These are phyloP conservation scores for Amphirosellinia nigrospora DNA, from an alignment of 495 filamentous ascomycete genomes.

Conservation along the genomic window DNA sequence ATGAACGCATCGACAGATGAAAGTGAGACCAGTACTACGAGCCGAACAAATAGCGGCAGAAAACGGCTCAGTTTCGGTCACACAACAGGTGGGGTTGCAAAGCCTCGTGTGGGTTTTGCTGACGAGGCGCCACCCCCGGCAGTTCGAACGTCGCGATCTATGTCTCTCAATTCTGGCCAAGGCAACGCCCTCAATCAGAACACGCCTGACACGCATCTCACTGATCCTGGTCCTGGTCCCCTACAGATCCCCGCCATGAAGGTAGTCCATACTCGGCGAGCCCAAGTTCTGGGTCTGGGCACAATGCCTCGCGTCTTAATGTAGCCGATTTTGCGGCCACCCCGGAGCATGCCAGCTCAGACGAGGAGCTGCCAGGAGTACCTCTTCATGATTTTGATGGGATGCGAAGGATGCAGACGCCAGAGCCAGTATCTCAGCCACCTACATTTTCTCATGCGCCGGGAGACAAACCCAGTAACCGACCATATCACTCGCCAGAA, in stretches of 20 bases:
- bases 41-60: slow-evolving; percentile 64
- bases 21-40: slow-evolving; percentile 53
- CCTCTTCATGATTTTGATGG: slow-evolving; percentile 56
- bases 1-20: slow-evolving; percentile 64
- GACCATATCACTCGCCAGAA: slow-evolving; percentile 75
- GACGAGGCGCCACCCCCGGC: slow-evolving; percentile 57
- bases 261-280: slow-evolving; percentile 31
- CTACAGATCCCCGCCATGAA: slow-evolving; percentile 28
- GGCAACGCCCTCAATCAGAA: slow-evolving; percentile 18
- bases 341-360: slow-evolving; percentile 64
- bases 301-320: slow-evolving; percentile 41
- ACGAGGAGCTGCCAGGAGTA: slow-evolving; percentile 53
- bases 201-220: neutral
- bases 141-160: slow-evolving; percentile 61
- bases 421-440: slow-evolving; percentile 74
- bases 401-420: slow-evolving; percentile 63
- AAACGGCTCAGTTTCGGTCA: slow-evolving; percentile 71
- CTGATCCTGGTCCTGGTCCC: slow-evolving; percentile 23
- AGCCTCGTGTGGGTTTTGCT: slow-evolving; percentile 66
- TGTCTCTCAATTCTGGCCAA: slow-evolving; percentile 50
- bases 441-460: slow-evolving; percentile 78
- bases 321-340: slow-evolving; percentile 50
- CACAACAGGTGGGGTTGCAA: slow-evolving; percentile 43
- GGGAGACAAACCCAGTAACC: slow-evolving; percentile 67
- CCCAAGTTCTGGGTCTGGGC: slow-evolving; percentile 32